Evolutionary conservation across 495 filamentous ascomycete genomes (phyloP), one percentile per base, ranked within the genome.

Genomic region (Cryomyces minteri): DNA sequence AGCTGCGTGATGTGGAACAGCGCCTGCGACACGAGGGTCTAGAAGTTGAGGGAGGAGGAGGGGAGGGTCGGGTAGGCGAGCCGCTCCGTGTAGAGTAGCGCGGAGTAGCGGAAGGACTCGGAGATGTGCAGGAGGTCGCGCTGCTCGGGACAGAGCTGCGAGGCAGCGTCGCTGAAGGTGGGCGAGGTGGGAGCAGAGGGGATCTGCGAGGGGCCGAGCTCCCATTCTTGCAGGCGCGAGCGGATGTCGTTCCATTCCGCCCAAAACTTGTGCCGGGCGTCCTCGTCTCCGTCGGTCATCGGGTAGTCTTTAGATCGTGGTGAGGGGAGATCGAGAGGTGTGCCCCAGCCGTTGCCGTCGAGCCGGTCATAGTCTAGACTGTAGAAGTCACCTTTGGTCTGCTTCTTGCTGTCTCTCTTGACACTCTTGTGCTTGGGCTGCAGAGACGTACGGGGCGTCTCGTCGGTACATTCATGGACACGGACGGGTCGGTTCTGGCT

Each of bases 81-180:
- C 4, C 88, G 83, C 60, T 94, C 85, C 18, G 80, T 84, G 65
- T 96, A 95, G 14, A 95, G 75, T 6, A 95, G 72, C 1, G 86
- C 88, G 0, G 86, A 75, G 54, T 87, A 82, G 29, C 88, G 82
- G 67, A 94, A 95, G 5, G 83, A 80, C 56, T 94, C 87, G 41
- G 82, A 90, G 48, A 78, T 79, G 54, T 79, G 70, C 18, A 59
- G 80, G 56, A 72, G 69, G 65, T 70, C 81, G 54, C 44, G 63
- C 55, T 47, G 63, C 49, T 6, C 63, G 54, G 45, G 66, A 59
- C 31, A 56, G 30, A 43, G 46, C 4, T 73, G 47, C 48, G 31
- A 52, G 8, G 49, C 39, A 9, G 56, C 51, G 9, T 48, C 43
- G 41, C 48, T 53, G 41, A 54, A 47, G 34, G 54, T 55, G 38